These are phyloP conservation scores for Trametes polyzona DNA, from an alignment of 1,284 basidiomycete species.

Conservation along the genomic window DNA sequence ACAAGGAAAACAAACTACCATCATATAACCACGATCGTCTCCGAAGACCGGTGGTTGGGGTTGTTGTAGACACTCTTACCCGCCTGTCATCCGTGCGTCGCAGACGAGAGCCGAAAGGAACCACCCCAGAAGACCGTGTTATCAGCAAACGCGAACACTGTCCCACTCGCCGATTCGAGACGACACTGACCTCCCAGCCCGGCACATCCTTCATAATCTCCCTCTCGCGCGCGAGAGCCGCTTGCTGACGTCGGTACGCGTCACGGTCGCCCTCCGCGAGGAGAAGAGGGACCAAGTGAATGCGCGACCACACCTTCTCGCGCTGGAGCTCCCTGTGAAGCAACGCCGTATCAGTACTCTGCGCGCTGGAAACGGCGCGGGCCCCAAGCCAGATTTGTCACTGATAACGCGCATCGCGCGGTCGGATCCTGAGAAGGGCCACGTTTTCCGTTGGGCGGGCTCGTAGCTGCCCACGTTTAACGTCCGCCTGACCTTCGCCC, in stretches of 20 bases:
- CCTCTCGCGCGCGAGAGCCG: constrained; percentile 81
- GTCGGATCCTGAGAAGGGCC: constrained; percentile 68
- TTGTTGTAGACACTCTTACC: constrained; percentile 90
- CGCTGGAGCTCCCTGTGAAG: constrained; percentile 84
- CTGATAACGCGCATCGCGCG: constrained; percentile 54
- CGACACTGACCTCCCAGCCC: constrained; percentile 87
- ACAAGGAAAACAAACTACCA: constrained; percentile 34
- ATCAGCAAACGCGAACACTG: constrained; percentile 28
- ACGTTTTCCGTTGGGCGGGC: constrained; percentile 66
- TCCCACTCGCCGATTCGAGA: constrained; percentile 20
- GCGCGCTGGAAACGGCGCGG: constrained; percentile 25
- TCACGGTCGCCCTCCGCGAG: constrained; percentile 95
- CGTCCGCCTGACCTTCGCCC: constrained; percentile 57
- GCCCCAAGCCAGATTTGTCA: constrained; percentile 28
- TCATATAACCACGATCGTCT: constrained; percentile 64
- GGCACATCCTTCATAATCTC: constrained; percentile 96
- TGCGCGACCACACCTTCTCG: constrained; percentile 95
- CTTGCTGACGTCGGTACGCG: constrained; percentile 81
- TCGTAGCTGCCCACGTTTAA: constrained; percentile 58
- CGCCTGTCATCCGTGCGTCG: constrained; percentile 45
- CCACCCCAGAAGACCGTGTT: constrained; percentile 17
- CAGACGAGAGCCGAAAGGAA: constrained; percentile 26
- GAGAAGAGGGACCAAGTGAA: constrained; percentile 91
- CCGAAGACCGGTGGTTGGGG: constrained; percentile 73
- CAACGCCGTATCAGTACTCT: constrained; percentile 31